Conservation (phyloP, 148 eudicot species). For the Silene latifolia region DNA sequence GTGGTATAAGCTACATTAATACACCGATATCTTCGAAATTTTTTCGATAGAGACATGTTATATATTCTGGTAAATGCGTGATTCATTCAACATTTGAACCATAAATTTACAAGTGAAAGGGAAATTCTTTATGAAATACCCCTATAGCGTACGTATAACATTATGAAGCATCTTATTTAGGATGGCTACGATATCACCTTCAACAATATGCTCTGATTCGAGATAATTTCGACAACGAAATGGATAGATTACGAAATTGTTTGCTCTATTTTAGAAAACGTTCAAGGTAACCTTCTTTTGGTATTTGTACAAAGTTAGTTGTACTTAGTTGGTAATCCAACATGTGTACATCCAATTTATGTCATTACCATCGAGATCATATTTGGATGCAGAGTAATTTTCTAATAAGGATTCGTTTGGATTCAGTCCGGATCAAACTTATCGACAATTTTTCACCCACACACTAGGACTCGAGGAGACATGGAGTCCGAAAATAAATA, state of each 20-base stretch:
- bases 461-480: too few species aligned
- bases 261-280: conserved; percentile 12
- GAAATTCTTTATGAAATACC: neutral
- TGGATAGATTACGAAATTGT: conserved; percentile 21
- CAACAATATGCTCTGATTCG: conserved; percentile 18
- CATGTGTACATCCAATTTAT: too few species aligned
- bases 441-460: too few species aligned
- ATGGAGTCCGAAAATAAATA: too few species aligned
- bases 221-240: conserved; percentile 8
- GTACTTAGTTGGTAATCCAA: too few species aligned
- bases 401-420: too few species aligned
- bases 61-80: conserved; percentile 14
- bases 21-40: neutral
- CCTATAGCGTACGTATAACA: conserved; percentile 1
- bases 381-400: too few species aligned
- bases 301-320: neutral
- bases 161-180: conserved; percentile 8
- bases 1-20: neutral
- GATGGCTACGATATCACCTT: neutral
- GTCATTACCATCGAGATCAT: too few species aligned
- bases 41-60: conserved; percentile 10
- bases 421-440: too few species aligned
- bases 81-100: conserved; percentile 15
- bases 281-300: neutral
- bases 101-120: conserved; percentile 2